A percentile compares a stretch with the other conserved stretches of the same genome.
Conservation (phyloP, 305 asterid species). For the Rubia balearica region DNA sequence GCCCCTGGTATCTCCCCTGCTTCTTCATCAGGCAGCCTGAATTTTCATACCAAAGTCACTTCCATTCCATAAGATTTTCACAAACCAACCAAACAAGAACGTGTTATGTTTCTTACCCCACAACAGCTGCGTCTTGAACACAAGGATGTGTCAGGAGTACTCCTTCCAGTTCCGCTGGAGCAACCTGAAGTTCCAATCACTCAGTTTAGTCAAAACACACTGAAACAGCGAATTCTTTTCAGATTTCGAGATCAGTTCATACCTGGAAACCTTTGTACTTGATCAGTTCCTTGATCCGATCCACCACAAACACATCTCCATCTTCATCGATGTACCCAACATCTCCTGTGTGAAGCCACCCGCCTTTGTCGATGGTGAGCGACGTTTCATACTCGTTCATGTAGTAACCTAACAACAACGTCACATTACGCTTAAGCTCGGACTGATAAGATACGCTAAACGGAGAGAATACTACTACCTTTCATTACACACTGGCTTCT, state of each 20-base stretch:
- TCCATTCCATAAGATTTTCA: not conserved
- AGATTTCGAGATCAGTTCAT: not conserved
- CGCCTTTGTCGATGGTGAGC: conserved; percentile 60
- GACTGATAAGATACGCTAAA: not conserved
- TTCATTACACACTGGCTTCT: conserved; percentile 87
- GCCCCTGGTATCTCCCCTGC: conserved; percentile 88
- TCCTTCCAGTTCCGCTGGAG: conserved; percentile 94
- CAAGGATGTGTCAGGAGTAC: conserved; percentile 72
- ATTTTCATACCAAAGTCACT: not conserved
- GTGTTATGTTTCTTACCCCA: conserved; percentile 38
- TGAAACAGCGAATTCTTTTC: not conserved
- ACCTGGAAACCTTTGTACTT: conserved; percentile 96
- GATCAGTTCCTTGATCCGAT: conserved; percentile 84
- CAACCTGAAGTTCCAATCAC: conserved; percentile 41
- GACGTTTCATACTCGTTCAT: conserved; percentile 69
- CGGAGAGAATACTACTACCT: conserved; percentile 28
- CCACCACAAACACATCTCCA: conserved; percentile 76
- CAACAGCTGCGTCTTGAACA: conserved; percentile 85
- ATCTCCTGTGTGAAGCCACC: conserved; percentile 96
- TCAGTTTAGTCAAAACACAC: not conserved
- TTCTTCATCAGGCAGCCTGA: conserved; percentile 63
- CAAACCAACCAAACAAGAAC: not conserved
- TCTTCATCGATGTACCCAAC: conserved; percentile 87
- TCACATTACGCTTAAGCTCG: not conserved
- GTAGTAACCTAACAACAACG: conserved; percentile 48